These are phyloP conservation scores for Chaetoscypha palmicola DNA, from an alignment of 2,329 filamentous ascomycete genomes.

Conservation along the genomic window DNA sequence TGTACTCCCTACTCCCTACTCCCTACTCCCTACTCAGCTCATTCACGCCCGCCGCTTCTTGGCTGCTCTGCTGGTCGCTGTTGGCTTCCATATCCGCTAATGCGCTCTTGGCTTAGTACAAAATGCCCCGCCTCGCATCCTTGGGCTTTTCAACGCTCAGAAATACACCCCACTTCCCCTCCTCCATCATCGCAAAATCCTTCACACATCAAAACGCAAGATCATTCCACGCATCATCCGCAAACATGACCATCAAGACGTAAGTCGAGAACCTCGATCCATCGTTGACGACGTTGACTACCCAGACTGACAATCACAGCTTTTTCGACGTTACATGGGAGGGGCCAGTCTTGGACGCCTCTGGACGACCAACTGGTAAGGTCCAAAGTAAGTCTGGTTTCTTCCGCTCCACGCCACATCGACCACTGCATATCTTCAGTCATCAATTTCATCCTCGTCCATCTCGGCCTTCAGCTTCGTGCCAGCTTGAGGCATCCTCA, in stretches of 20 bases:
- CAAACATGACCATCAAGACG: constrained; percentile 70
- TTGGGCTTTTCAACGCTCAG: too few relatives aligned
- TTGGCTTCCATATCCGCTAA: neutral
- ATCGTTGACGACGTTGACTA: too few relatives aligned
- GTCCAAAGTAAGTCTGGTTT: constrained; percentile 50
- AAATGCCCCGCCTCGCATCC: constrained; percentile 38
- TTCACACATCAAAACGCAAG: constrained; percentile 34
- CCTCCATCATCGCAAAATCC: constrained; percentile 30
- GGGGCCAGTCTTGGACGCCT: constrained; percentile 61
- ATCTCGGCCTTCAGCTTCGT: neutral
- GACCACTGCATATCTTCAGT: constrained; percentile 1
- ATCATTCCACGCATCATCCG: constrained; percentile 56
- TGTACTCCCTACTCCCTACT: too few relatives aligned
- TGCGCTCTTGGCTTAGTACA: neutral
- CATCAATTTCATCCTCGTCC: neutral
- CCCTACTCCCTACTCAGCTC: neutral
- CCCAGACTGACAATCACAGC: constrained; percentile 32
- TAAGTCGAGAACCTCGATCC: too few relatives aligned
- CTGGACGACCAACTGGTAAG: constrained; percentile 45
- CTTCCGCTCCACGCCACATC: neutral
- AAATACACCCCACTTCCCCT: constrained; percentile 51
- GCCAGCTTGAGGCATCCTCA: neutral
- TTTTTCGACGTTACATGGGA: constrained; percentile 71
- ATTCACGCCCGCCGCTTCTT: neutral
- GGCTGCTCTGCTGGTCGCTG: neutral